Conservation (phyloP, 2,329 filamentous ascomycete species). For the Knoxdaviesia capensis region DNA sequence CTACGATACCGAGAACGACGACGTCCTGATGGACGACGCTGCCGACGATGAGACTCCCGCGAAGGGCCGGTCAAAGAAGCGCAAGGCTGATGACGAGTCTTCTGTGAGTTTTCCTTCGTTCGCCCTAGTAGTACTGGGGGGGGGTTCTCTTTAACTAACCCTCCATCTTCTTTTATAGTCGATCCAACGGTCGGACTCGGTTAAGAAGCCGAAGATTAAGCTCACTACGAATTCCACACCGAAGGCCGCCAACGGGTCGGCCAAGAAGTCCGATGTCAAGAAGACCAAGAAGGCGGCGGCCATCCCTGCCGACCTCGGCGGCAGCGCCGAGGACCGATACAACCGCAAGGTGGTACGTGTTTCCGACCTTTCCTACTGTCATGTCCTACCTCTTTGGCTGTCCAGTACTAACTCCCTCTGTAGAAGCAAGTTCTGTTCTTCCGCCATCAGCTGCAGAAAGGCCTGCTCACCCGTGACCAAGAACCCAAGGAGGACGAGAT, state of each 20-base stretch:
- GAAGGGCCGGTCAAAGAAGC: conserved; percentile 45
- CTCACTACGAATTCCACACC: conserved; percentile 44
- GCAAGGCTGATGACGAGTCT: conserved; percentile 68
- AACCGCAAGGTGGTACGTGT: conserved; percentile 35
- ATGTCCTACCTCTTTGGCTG: background rate
- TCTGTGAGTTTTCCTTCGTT: conserved; percentile 17
- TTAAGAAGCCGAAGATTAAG: conserved; percentile 50
- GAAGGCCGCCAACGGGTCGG: conserved; percentile 46
- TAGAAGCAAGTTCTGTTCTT: conserved; percentile 75
- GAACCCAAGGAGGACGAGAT: conserved; percentile 76
- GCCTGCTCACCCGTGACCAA: conserved; percentile 68
- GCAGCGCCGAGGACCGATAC: conserved; percentile 35
- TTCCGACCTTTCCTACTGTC: background rate
- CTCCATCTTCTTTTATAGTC: conserved; percentile 17
- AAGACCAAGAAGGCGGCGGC: conserved; percentile 33
- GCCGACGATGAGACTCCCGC: conserved; percentile 41
- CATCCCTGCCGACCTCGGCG: conserved; percentile 31
- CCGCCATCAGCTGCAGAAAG: conserved; percentile 86
- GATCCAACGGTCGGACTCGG: conserved; percentile 37
- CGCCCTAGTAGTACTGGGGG: background rate
- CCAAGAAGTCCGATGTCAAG: conserved; percentile 26
- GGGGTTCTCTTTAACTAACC: background rate
- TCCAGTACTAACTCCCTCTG: conserved; percentile 12
- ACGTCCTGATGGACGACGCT: conserved; percentile 32
- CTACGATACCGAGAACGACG: conserved; percentile 35